A percentile compares a stretch with the other conserved stretches of the same genome.
Conservation (phyloP, 2,329 filamentous ascomycete species). For the Aspergillus clavatus region DNA sequence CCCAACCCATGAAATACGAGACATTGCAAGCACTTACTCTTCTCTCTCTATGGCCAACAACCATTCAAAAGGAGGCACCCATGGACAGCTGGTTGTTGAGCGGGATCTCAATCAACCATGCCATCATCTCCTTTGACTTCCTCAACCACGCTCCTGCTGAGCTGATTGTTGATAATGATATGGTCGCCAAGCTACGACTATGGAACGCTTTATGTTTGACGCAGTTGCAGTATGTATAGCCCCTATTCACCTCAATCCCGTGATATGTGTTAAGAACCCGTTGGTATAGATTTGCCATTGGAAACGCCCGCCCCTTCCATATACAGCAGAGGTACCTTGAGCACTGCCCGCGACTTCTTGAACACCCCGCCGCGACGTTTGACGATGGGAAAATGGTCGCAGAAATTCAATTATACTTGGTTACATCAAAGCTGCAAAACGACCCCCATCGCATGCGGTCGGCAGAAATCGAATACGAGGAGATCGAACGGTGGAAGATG, state of each 20-base stretch:
- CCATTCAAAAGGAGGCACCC: conserved; percentile 29
- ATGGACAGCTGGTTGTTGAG: conserved; percentile 36
- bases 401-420: conserved; percentile 30
- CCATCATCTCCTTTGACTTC: conserved; percentile 21
- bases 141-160: conserved; percentile 18
- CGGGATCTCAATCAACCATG: conserved; percentile 35
- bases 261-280: conserved; percentile 7
- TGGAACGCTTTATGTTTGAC: conserved; percentile 34
- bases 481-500: conserved; percentile 32
- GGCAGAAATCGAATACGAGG: conserved; percentile 27
- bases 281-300: conserved; percentile 23
- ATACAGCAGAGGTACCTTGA: conserved; percentile 27
- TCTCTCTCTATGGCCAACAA: conserved; percentile 30
- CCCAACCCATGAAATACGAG: conserved; percentile 26
- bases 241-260: neutral
- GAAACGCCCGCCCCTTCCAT: conserved; percentile 29
- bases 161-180: conserved; percentile 24
- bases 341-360: conserved; percentile 27
- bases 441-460: conserved; percentile 23
- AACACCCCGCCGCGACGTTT: conserved; percentile 25
- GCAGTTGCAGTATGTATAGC: conserved; percentile 27
- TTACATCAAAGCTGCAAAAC: conserved; percentile 25
- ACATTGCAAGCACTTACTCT: conserved; percentile 30
- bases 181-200: conserved; percentile 27
- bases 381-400: conserved; percentile 30